Conservation (phyloP, 306 rosid species). For the Acacia melanoxylon region DNA sequence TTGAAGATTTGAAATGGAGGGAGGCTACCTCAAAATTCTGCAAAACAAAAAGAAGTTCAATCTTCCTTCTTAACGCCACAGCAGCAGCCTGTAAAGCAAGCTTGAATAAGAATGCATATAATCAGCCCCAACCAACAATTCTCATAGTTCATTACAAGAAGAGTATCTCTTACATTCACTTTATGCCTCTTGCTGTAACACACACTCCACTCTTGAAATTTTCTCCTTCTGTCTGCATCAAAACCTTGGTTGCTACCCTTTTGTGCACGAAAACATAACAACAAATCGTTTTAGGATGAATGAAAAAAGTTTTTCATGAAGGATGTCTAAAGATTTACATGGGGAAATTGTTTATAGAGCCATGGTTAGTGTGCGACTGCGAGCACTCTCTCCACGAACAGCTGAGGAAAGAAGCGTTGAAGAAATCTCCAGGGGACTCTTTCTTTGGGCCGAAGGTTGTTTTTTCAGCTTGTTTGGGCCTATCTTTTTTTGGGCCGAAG, state of each 20-base stretch:
- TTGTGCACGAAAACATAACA: not conserved
- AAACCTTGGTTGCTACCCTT: not conserved
- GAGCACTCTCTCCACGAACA: not conserved
- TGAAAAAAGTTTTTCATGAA: no score
- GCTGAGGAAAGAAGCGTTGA: not conserved
- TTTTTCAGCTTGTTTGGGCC: no score
- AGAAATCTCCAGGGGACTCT: no score
- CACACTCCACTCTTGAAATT: not conserved
- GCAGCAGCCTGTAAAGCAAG: not conserved
- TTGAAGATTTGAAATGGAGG: not conserved
- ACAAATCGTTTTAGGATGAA: not conserved
- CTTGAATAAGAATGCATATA: not conserved
- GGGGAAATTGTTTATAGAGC: not conserved
- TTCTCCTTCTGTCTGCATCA: not conserved
- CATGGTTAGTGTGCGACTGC: not conserved
- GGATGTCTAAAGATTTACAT: not conserved
- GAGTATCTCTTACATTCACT: not conserved
- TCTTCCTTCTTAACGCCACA: not conserved
- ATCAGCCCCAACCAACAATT: not conserved
- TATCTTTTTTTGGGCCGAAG: no score
- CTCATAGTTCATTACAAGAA: not conserved
- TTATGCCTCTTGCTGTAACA: not conserved
- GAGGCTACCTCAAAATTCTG: not conserved
- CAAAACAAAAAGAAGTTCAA: not conserved
- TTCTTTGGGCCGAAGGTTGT: not conserved